These are phyloP conservation scores for Rheum nobile DNA, from an alignment of 148 eudicot species.

Conservation along the genomic window DNA sequence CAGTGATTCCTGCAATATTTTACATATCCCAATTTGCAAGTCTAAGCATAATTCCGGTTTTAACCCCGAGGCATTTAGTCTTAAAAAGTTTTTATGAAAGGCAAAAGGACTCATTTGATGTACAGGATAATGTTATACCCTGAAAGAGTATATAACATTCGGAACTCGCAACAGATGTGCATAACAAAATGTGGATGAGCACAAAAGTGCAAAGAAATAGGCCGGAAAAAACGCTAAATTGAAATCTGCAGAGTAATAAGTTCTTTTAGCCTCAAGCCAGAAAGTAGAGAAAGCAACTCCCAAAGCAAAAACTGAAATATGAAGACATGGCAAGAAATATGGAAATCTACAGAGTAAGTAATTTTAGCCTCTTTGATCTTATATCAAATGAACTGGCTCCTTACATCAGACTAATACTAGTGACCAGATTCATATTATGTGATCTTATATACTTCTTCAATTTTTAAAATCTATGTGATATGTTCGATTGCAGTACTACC, in stretches of 20 bases:
- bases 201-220: not conserved
- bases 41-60: not conserved
- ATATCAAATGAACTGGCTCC: not conserved
- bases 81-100: too few species aligned
- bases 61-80: too few species aligned
- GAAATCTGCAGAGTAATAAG: not conserved
- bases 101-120: too few species aligned
- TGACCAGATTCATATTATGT: not conserved
- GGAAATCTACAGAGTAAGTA: constrained; percentile 57
- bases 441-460: not conserved
- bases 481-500: not conserved
- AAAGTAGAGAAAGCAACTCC: constrained; percentile 32
- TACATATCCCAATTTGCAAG: not conserved
- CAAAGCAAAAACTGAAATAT: constrained; percentile 45
- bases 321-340: constrained; percentile 77
- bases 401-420: not conserved
- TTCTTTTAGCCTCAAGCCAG: constrained; percentile 91
- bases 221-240: not conserved
- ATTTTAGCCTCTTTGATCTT: too few species aligned
- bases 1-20: constrained; percentile 53
- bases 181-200: not conserved
- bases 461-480: not conserved
- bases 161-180: not conserved
- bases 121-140: too few species aligned
- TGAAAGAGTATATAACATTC: not conserved